Percentiles rank a stretch among this genome's conserved stretches.
Conservation (phyloP, 345 rosid species). For the Populus davidiana region DNA sequence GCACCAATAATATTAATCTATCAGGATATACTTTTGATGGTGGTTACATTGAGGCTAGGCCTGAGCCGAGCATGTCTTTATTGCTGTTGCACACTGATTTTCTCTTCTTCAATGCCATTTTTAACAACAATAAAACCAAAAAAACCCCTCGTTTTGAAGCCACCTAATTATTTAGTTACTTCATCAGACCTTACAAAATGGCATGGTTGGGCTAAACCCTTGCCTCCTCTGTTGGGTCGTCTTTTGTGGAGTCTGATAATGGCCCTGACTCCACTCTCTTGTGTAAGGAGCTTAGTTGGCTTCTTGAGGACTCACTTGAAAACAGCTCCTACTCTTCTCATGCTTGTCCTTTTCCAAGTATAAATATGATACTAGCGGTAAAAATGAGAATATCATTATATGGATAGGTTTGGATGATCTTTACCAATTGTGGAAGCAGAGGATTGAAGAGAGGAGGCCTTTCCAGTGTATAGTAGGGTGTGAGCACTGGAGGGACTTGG, state of each 20-base stretch:
- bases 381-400: constrained; percentile 22
- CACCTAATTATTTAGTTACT: constrained; percentile 43
- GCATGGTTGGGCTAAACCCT: constrained; percentile 71
- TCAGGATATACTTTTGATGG: not conserved
- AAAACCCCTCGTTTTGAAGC: constrained; percentile 53
- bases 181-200: constrained; percentile 56
- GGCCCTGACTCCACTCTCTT: constrained; percentile 59
- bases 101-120: constrained; percentile 10
- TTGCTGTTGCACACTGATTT: constrained; percentile 7
- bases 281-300: constrained; percentile 77
- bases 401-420: constrained; percentile 54
- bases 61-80: not conserved
- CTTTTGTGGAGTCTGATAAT: constrained; percentile 46
- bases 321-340: constrained; percentile 20
- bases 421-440: constrained; percentile 66
- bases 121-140: constrained; percentile 25
- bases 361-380: not conserved
- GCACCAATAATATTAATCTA: not conserved
- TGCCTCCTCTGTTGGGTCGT: constrained; percentile 53
- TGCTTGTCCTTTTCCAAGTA: not conserved
- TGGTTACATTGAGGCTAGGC: constrained; percentile 1
- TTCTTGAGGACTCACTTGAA: constrained; percentile 60
- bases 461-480: constrained; percentile 89
- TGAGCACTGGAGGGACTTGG: constrained; percentile 89
- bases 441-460: constrained; percentile 79